Evolutionary conservation across 768 basidiomycete genomes (phyloP), one percentile per base, ranked within the genome.

Genomic region (Neoboletus magnificus): DNA sequence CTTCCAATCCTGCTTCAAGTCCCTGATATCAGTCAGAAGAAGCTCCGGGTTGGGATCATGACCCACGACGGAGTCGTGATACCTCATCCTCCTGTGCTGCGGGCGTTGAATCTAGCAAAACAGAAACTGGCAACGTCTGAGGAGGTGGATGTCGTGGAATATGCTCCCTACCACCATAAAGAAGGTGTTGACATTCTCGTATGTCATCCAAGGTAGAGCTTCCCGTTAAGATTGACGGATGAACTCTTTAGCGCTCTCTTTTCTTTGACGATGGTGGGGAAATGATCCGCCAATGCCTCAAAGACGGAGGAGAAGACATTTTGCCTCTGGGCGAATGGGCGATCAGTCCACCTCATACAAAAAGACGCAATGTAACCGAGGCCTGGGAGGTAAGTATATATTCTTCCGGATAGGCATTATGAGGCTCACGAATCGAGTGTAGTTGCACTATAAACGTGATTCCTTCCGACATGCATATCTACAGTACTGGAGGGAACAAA

Each of bases 211-310:
- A n/a, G 12, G 5, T 9, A 22, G 4, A 15, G 1, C 2, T 30
- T 33, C 15, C 3, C 25, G 25, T 12, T 7, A 30, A 13, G 15
- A 12, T 39, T 41, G n/a, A 47, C 11, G 3, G 1, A 23, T 47
- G 1, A 36, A 0, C 44, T 30, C 23, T 5, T 27, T 40, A 78
- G 77, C 66, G 66, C 27, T 59, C 66, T 36, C 62, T 77, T 12
- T 79, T 72, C 46, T 75, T 74, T 48, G 62, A 70, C 9, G 77
- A 79, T 33, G 76, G 72, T 16, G 78, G 74, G 11, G 56, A 62
- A 29, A 66, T 53, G 0, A 22, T 72, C 10, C 64, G 62, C 8
- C 60, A 49, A 18, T 15, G 49, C 45, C 59, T 67, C 22, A 59
- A 59, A 15, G 66, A 64, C n/a, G 57, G 63, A 1, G 73, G 74